phyloP scores from a whole-genome alignment of 2,329 filamentous ascomycete species.

The Diaporthe eres region DNA sequence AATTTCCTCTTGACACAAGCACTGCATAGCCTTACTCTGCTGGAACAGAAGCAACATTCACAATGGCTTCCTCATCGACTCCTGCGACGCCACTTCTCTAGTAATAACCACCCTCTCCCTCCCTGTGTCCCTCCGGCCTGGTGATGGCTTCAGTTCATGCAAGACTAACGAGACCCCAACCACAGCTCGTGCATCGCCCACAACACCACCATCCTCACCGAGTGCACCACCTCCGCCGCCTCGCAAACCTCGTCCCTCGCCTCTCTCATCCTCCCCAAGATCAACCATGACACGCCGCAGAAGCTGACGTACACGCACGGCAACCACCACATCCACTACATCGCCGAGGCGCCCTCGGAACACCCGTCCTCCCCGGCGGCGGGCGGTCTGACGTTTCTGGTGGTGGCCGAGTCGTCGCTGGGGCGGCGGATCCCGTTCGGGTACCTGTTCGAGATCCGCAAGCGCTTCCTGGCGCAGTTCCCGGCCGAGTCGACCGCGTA shows the following conservation, averaged over 20 bases:
- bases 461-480: slow-evolving; percentile 84
- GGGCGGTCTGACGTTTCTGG: slow-evolving; percentile 91
- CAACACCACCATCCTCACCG: slow-evolving; percentile 91
- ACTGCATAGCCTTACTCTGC: not conserved
- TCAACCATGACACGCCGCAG: slow-evolving; percentile 82
- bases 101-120: slow-evolving; percentile 61
- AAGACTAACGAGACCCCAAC: slow-evolving; percentile 39
- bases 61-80: slow-evolving; percentile 80
- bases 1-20: not conserved
- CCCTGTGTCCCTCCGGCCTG: not conserved
- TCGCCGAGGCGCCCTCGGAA: slow-evolving; percentile 83
- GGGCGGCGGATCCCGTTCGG: slow-evolving; percentile 93
- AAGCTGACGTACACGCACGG: slow-evolving; percentile 97
- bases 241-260: slow-evolving; percentile 89
- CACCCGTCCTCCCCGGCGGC: slow-evolving; percentile 69
- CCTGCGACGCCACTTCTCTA: slow-evolving; percentile 79
- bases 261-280: slow-evolving; percentile 95
- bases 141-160: slow-evolving; percentile 30
- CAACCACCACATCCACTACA: slow-evolving; percentile 94
- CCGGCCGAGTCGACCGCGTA: slow-evolving; percentile 79
- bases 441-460: slow-evolving; percentile 91
- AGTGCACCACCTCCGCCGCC: slow-evolving; percentile 89
- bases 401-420: slow-evolving; percentile 85
- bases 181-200: slow-evolving; percentile 92
- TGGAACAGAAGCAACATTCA: not conserved